Evolutionary conservation across 2,329 filamentous ascomycete genomes (phyloP), one percentile per base, ranked within the genome.

Genomic region (Beauveria scarabaeidicola): DNA sequence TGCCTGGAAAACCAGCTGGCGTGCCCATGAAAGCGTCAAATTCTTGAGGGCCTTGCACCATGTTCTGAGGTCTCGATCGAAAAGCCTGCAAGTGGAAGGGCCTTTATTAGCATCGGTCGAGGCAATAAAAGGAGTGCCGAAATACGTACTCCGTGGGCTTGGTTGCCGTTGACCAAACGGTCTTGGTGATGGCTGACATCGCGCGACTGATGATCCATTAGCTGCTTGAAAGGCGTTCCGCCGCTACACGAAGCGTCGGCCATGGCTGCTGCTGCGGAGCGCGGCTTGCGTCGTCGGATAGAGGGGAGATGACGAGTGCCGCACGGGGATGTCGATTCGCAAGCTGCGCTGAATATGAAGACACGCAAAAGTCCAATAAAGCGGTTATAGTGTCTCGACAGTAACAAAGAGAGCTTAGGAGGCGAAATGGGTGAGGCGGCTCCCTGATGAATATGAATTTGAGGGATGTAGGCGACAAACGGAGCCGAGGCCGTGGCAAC

Each of bases 141-240:
- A 19, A 32, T 44, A 66, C 71, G 66, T 68, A 75, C 73, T 61
- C 65, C 64, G 52, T 67, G 67, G 21, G 66, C 61, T 43, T 68
- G 67, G 25, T 65, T 59, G 58, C 67, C 68, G 61, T 70, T 66
- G 55, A 71, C 64, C 19, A 75, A 64, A n/a, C 73, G 69, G 62
- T 76, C 74, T 62, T 76, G 74, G 17, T 75, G 74, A 55, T 73
- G 72, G 64, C 73, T 74, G 52, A 70, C 68, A 64, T 77, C 74
- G 48, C 71, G 70, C n/a, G 69, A 68, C 54, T 77, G 74, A 43
- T 77, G 74, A 9, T 77, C 73, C 21, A 74, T 65, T 46, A 77
- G 69, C 13, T 70, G 72, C 68, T 77, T 77, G 59, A 77, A 76
- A 40, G 75, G 74, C 52, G 73, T 73, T 2, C 70, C 69, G 38